Conservation (phyloP, 148 eudicot species). For the Vaccinium macrocarpon region DNA sequence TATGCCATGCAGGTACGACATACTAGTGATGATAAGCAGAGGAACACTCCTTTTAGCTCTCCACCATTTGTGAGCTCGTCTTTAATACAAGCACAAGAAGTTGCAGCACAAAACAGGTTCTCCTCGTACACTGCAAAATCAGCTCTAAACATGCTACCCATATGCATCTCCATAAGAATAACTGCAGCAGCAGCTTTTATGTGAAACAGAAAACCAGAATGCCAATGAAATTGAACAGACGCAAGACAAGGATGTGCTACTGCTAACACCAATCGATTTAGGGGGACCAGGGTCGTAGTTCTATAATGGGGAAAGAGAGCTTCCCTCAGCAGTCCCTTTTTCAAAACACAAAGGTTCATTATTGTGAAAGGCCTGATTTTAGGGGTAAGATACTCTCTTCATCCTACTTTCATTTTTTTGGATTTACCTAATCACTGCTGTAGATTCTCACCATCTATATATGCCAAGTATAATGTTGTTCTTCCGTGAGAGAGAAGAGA, state of each 20-base stretch:
- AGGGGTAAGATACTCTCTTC: slow-evolving; percentile 46
- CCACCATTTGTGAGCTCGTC: slow-evolving; percentile 57
- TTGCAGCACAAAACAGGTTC: too few species aligned
- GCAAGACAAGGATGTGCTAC: slow-evolving; percentile 37
- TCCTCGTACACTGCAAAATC: slow-evolving; percentile 27
- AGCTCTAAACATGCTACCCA: slow-evolving; percentile 30
- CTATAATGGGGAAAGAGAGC: slow-evolving; percentile 59
- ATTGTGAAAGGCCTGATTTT: slow-evolving; percentile 68
- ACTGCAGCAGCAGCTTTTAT: slow-evolving; percentile 44
- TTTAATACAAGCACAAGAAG: too few species aligned
- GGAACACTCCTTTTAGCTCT: slow-evolving; percentile 79
- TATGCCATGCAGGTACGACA: slow-evolving; percentile 46
- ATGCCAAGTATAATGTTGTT: too few species aligned
- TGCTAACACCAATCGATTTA: slow-evolving; percentile 32
- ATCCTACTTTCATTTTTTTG: neutral
- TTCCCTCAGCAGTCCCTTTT: slow-evolving; percentile 49
- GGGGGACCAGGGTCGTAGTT: slow-evolving; percentile 27
- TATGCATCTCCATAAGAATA: slow-evolving; percentile 46
- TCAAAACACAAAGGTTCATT: slow-evolving; percentile 48
- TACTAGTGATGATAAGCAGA: slow-evolving; percentile 68
- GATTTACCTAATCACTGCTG: too few species aligned
- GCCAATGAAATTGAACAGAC: slow-evolving; percentile 43
- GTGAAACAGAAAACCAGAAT: slow-evolving; percentile 52
- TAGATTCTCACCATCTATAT: too few species aligned
- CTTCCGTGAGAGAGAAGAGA: too few species aligned